Conservation (phyloP, 352 stramenopile species). For the Blastocystis hominis region DNA sequence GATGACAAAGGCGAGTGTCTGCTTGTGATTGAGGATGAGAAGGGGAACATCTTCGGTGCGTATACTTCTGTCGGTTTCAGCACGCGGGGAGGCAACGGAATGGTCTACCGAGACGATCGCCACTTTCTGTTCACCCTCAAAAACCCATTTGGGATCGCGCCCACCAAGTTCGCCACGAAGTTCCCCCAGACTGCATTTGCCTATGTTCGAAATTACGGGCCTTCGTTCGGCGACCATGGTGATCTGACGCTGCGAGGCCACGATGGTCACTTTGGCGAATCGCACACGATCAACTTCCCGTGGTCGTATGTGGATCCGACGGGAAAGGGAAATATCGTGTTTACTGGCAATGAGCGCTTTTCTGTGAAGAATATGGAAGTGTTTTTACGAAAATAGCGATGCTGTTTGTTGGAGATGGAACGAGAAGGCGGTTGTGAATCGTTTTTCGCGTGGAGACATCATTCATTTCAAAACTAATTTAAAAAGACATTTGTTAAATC, state of each 20-base stretch:
- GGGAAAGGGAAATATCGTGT: constrained; percentile 1
- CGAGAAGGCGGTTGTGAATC: not conserved
- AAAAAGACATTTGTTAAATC: not conserved
- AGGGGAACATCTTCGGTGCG: constrained; percentile 1
- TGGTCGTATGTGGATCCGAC: constrained; percentile 17
- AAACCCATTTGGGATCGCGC: not conserved
- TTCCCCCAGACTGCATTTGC: not conserved
- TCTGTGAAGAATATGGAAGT: constrained; percentile 25
- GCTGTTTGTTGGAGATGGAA: not conserved
- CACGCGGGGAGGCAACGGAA: not conserved
- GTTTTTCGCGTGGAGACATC: not conserved
- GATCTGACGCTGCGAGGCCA: constrained; percentile 19
- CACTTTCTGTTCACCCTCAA: constrained; percentile 31
- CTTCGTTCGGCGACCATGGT: constrained; percentile 1
- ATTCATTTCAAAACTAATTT: not conserved
- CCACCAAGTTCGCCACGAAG: not conserved
- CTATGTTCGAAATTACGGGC: not conserved
- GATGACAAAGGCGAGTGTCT: not conserved
- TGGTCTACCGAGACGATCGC: not conserved
- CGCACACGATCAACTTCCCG: constrained; percentile 15
- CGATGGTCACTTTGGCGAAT: constrained; percentile 26
- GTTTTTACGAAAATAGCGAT: not conserved
- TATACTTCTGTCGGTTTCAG: constrained; percentile 10
- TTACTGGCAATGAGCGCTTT: not conserved
- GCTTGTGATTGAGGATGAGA: not conserved